These are phyloP conservation scores for Hydrangea macrophylla DNA, from an alignment of 148 eudicot genomes.

Conservation along the genomic window DNA sequence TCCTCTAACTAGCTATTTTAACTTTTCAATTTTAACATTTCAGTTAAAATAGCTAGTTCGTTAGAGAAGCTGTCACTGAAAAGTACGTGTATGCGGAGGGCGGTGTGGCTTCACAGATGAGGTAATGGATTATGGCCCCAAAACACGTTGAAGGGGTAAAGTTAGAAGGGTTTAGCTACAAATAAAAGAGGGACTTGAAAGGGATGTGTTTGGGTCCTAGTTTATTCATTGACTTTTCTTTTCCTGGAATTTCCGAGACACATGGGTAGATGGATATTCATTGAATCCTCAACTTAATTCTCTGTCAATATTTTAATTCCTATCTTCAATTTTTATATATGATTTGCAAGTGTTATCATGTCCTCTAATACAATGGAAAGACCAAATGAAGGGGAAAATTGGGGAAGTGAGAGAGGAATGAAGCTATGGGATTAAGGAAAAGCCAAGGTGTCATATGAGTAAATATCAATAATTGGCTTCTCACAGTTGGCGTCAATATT, in stretches of 20 bases:
- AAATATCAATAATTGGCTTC: too few species aligned
- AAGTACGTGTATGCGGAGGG: too few species aligned
- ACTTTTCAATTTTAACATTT: too few species aligned
- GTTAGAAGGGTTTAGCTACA: not conserved
- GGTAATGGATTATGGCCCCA: too few species aligned
- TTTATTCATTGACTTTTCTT: not conserved
- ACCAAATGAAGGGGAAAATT: not conserved
- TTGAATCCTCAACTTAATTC: too few species aligned
- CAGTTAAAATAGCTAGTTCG: too few species aligned
- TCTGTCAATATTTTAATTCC: too few species aligned
- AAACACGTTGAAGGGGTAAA: slow-evolving; percentile 14
- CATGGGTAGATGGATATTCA: not conserved
- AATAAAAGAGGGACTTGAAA: not conserved
- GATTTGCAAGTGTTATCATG: not conserved
- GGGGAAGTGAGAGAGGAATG: not conserved
- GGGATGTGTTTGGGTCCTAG: not conserved
- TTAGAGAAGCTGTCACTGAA: too few species aligned
- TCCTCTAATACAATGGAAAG: slow-evolving; percentile 19
- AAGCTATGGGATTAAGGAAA: not conserved
- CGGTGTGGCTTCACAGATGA: too few species aligned
- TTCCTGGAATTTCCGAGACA: not conserved
- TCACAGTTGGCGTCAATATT: too few species aligned
- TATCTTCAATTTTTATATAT: not conserved
- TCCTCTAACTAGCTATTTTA: too few species aligned
- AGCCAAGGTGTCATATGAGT: too few species aligned